These are phyloP conservation scores for Crithidia brevicula DNA, from an alignment of 208 protist species.

Conservation along the genomic window DNA sequence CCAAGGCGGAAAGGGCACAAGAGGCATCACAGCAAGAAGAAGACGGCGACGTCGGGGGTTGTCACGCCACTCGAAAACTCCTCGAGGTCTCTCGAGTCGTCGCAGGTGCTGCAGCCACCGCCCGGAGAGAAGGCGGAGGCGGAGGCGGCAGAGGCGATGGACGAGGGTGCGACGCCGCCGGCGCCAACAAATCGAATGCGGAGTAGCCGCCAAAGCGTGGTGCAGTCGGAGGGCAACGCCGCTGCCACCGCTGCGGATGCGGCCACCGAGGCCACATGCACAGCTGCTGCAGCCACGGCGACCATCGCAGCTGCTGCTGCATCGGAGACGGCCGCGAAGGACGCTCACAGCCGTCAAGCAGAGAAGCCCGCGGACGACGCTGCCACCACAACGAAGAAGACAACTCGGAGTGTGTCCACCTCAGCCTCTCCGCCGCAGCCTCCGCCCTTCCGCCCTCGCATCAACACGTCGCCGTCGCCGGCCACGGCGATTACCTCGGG, in stretches of 20 bases:
- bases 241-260: neutral
- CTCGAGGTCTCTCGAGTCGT: slow-evolving; percentile 3
- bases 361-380: neutral
- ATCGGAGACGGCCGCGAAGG: neutral
- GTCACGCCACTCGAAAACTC: neutral
- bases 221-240: neutral
- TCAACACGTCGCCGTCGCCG: neutral
- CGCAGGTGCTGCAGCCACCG: slow-evolving; percentile 4
- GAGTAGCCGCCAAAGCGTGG: neutral
- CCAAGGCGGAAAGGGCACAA: too few species aligned
- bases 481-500: neutral
- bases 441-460: neutral
- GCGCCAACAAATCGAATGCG: neutral
- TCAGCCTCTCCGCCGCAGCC: neutral
- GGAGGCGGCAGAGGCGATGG: neutral
- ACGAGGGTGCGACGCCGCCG: neutral
- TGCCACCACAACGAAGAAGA: neutral
- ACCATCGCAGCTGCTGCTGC: neutral
- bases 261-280: neutral
- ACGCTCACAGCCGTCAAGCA: too few species aligned
- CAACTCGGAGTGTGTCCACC: neutral
- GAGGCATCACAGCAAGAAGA: neutral
- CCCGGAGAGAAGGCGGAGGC: neutral
- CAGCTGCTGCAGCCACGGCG: neutral
- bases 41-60: neutral